These are phyloP conservation scores for Eucalyptus cloeziana DNA, from an alignment of 345 rosid species.

Conservation along the genomic window DNA sequence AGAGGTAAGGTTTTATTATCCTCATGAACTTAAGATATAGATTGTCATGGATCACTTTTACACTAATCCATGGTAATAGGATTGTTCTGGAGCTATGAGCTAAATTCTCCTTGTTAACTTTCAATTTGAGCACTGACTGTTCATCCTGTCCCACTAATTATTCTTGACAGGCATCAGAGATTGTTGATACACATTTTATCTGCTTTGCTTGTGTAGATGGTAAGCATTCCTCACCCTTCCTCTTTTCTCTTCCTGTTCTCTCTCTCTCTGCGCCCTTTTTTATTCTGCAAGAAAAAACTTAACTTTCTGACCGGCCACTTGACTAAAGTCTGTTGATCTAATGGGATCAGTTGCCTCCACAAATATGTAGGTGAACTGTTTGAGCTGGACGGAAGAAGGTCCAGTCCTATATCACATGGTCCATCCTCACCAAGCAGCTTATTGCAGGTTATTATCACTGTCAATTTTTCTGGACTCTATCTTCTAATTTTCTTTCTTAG, in stretches of 20 bases:
- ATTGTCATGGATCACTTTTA: background rate
- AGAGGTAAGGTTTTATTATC: slow-evolving; percentile 17
- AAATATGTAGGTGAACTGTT: slow-evolving; percentile 51
- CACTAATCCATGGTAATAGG: background rate
- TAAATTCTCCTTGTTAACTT: background rate
- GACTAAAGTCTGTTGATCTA: background rate
- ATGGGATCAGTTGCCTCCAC: background rate
- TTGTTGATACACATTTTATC: slow-evolving; percentile 65
- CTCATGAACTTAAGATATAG: background rate
- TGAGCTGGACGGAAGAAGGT: slow-evolving; percentile 93
- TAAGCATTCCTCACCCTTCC: background rate
- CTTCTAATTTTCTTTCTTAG: background rate
- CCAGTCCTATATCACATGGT: slow-evolving; percentile 70
- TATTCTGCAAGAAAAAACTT: background rate
- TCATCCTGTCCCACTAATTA: background rate
- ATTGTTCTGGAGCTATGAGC: background rate
- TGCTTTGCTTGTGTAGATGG: slow-evolving; percentile 85
- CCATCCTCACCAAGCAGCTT: slow-evolving; percentile 57
- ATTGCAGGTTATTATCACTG: slow-evolving; percentile 35
- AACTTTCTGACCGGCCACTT: background rate
- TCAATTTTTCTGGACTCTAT: background rate
- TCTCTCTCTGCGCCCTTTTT: background rate
- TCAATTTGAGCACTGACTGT: background rate
- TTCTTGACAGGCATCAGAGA: slow-evolving; percentile 51
- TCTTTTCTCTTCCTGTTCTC: background rate